Evolutionary conservation across 768 basidiomycete genomes (phyloP), one percentile per base, ranked within the genome.

Genomic region (Tephrocybe sp.): DNA sequence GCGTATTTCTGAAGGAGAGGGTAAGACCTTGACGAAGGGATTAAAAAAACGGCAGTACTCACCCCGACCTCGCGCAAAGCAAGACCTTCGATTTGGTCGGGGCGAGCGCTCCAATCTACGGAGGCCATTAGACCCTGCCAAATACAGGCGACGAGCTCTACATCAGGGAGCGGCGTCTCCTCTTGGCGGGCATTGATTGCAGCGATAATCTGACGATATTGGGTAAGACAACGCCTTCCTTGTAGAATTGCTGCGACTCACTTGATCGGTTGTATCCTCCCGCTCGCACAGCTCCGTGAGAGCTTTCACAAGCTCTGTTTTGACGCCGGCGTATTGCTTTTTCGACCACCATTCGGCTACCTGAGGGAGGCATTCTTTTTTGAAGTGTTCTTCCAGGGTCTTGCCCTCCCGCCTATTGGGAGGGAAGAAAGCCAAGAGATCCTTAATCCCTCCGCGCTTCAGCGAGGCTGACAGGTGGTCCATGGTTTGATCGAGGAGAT

Each of bases 271-370:
- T 26, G 83, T 57, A 47, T 92, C 90, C 41, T 82, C 85, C 36
- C 76, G 79, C 59, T 85, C 86, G 47, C 83, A 81, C 64, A 87
- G 74, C 51, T 85, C 85, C 49, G 79, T 83, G 47, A 92, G 75
- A 19, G 84, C 82, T 58, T 74, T 77, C 60, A 86, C 69, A 54
- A 95, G 80, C 36, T 77, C 75, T 50, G 94, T 90, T 67, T 89
- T 93, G 57, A 90, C 82, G 50, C 86, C 82, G 47, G 84, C 85
- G 52, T 85, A 84, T 64, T 93, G 91, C 65, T 85, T 87, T 78
- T 95, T 97, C 38, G 84, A 83, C 80, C 89, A 98, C 92, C 92
- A 98, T 13, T 98, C 96, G 2, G 89, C 86, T 35, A 98, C 82
- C 58, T 85, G 83, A 16, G 84, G 70, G 16, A 97, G 74, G 16